phyloP scores from a whole-genome alignment of 169 alveolate genomes.

The Amoebophrya sp. region DNA sequence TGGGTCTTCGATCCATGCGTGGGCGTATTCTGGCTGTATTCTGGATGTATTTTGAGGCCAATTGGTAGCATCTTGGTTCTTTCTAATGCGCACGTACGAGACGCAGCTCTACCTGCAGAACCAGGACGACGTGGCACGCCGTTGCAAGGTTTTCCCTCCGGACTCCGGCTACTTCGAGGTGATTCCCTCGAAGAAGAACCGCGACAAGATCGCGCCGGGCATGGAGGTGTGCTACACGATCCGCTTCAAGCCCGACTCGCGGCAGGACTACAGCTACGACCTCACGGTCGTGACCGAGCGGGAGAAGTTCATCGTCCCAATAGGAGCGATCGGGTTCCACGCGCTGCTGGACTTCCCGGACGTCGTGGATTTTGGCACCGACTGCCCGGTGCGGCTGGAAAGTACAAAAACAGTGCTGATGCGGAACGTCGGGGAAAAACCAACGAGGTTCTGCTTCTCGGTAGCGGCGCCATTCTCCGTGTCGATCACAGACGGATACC shows the following conservation, averaged over 20 bases:
- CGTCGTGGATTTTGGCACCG: constrained; percentile 60
- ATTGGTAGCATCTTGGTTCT: no score
- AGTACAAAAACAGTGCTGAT: constrained; percentile 75
- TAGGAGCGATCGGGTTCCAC: constrained; percentile 56
- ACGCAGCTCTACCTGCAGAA: not conserved
- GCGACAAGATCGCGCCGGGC: constrained; percentile 29
- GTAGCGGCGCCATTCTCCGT: constrained; percentile 11
- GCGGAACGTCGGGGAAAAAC: constrained; percentile 78
- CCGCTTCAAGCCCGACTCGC: constrained; percentile 27
- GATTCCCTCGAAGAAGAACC: not conserved
- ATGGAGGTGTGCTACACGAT: constrained; percentile 30
- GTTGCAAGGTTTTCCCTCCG: not conserved
- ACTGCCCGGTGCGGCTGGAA: constrained; percentile 67
- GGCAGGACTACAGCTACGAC: constrained; percentile 66
- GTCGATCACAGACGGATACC: constrained; percentile 53
- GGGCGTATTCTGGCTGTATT: no score
- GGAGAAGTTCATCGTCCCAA: constrained; percentile 75
- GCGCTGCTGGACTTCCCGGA: constrained; percentile 79
- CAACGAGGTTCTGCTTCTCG: constrained; percentile 41
- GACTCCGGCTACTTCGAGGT: not conserved
- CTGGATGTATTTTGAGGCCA: no score
- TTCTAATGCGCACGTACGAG: not conserved
- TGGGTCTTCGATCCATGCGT: no score
- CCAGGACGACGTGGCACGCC: not conserved
- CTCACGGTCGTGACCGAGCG: constrained; percentile 71